Base-by-base conservation (phyloP, 2,329 filamentous ascomycete genomes). In the Domatiomyces catenatus region DNA sequence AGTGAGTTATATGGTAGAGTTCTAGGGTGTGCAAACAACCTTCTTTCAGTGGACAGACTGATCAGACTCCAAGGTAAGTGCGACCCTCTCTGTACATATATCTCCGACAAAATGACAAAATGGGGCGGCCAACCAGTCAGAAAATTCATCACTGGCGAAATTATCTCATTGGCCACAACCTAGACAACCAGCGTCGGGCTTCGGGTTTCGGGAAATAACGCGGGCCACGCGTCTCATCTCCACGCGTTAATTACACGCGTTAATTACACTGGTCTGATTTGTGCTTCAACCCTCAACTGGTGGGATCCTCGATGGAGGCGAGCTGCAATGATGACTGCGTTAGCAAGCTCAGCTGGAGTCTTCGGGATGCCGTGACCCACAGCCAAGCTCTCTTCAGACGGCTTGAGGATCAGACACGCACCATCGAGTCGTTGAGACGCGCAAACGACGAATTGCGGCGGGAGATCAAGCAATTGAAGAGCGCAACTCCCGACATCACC, bases 371-470 rank as follows among this genome's bases (percentile, higher is more conserved):
- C 5, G 43, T 58, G n/a, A 62, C 44, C 55, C 62, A 32, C 49
- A 63, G 50, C 58, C 67, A 58, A 51, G 49, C n/a, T 66, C 67
- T 54, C 48, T 48, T 45, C 45, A 49, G 17, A 44, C 49, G 46
- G 19, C 47, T 54, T 46, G 46, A 44, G 22, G 49, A 51, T 36
- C 53, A 47, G 42, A 50, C 36, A 43, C 49, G 47, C 46, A 50
- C 42, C 32, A 52, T 48, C 49, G 50, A 50, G 46, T 43, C 24
- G 32, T 48, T 54, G 51, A 51, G 51, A 54, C 54, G 17, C 57
- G 62, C 70, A 68, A 48, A 66, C 65, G 55, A 70, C 72, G 45
- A 47, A 42, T 42, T 54, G 12, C 36, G 32, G 36, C n/a, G 10
- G n/a, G 47, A 49, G 36, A 49, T 43, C 48, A 36, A 42, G 20